Conservation (phyloP, 2,329 filamentous ascomycete genomes). For the Neofusicoccum kwambonambiense region DNA sequence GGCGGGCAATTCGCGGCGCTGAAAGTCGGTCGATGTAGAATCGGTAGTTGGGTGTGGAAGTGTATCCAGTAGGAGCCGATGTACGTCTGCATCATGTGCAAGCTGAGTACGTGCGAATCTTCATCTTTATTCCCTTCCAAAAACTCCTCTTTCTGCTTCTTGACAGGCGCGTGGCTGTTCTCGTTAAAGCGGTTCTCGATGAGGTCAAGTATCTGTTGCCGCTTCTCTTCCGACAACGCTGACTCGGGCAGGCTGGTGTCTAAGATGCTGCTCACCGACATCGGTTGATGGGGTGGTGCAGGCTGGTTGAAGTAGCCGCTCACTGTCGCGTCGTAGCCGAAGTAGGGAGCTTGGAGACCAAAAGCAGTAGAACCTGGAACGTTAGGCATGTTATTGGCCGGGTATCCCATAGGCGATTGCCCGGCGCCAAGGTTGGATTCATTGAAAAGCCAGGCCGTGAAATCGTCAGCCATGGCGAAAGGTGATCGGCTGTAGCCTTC, state of each 20-base stretch:
- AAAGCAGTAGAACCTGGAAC: conserved; percentile 42
- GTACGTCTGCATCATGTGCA: conserved; percentile 94
- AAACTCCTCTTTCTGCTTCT: conserved; percentile 73
- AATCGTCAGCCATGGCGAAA: conserved; percentile 83
- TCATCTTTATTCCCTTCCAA: conserved; percentile 71
- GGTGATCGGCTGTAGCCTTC: conserved; percentile 84
- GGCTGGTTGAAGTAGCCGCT: conserved; percentile 49
- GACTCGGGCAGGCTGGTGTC: conserved; percentile 78
- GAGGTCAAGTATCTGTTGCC: conserved; percentile 76
- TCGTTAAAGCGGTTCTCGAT: conserved; percentile 82
- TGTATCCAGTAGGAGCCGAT: conserved; percentile 87
- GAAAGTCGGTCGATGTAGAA: conserved; percentile 92
- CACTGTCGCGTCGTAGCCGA: conserved; percentile 50
- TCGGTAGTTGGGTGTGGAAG: conserved; percentile 91
- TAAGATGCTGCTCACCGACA: conserved; percentile 83
- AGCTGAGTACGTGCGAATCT: conserved; percentile 66
- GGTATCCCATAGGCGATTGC: conserved; percentile 40
- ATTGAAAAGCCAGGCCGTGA: conserved; percentile 81
- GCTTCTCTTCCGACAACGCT: conserved; percentile 82
- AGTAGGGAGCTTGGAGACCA: conserved; percentile 50
- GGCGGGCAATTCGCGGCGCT: conserved; percentile 83
- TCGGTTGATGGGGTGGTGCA: conserved; percentile 68
- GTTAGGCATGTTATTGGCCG: conserved; percentile 31
- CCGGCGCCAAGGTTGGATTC: conserved; percentile 53
- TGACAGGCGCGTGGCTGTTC: conserved; percentile 69